These are phyloP conservation scores for Gnetum montanum DNA, from an alignment of 75 land plant species.

Conservation along the genomic window DNA sequence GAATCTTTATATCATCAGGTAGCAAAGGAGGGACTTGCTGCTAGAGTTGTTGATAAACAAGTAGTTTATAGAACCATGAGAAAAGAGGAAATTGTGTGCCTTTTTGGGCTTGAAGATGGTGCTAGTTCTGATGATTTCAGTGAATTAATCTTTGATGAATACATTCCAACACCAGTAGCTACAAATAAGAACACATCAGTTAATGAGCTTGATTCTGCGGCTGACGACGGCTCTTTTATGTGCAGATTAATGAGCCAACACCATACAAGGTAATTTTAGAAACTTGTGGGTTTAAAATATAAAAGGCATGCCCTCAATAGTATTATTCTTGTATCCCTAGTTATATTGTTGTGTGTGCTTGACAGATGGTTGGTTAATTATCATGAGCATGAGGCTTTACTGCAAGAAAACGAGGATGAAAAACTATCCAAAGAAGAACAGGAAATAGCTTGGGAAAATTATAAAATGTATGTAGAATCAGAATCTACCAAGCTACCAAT, in stretches of 20 bases:
- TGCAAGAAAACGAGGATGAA: conserved; percentile 94
- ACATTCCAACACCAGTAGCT: not conserved
- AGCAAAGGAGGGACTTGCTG: conserved; percentile 94
- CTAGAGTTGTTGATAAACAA: conserved; percentile 92
- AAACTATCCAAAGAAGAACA: conserved; percentile 88
- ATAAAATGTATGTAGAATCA: conserved; percentile 40
- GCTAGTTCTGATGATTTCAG: conserved; percentile 19
- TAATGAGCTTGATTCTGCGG: not conserved
- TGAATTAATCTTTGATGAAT: not conserved
- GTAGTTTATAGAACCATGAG: conserved; percentile 74
- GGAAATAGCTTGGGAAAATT: conserved; percentile 79
- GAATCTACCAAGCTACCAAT: conserved; percentile 22
- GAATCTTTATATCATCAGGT: conserved; percentile 37
- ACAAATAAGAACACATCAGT: not conserved
- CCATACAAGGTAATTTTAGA: not conserved
- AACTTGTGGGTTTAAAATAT: too few relatives aligned
- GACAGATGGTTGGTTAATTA: conserved; percentile 87
- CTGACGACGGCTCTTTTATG: conserved; percentile 3
- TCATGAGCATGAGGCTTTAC: conserved; percentile 91
- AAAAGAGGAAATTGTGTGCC: conserved; percentile 78
- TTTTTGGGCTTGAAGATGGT: conserved; percentile 83
- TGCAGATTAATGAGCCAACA: not conserved
- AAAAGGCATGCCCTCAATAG: too few relatives aligned
- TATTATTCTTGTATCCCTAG: too few relatives aligned
- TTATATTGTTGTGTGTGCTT: too few relatives aligned